Conservation (phyloP, 164 flowering plant species). For the Chloranthus sessilifolius region DNA sequence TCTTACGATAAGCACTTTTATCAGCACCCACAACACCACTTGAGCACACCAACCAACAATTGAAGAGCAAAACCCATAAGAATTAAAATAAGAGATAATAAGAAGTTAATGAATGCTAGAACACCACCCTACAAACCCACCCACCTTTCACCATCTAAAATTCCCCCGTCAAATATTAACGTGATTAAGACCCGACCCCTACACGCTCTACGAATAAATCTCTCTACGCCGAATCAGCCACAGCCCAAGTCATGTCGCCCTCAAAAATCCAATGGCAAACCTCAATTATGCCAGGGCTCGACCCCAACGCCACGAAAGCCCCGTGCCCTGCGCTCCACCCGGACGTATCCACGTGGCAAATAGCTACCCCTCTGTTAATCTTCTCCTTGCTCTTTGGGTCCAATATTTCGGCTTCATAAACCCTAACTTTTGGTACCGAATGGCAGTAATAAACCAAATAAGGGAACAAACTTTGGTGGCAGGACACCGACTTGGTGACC, state of each 20-base stretch:
- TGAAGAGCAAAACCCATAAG: too few species aligned
- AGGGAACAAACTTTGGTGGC: constrained; percentile 85
- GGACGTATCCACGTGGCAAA: constrained; percentile 86
- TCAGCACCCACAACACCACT: too few species aligned
- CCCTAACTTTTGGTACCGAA: constrained; percentile 78
- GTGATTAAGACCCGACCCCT: too few species aligned
- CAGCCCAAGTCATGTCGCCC: constrained; percentile 33
- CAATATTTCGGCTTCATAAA: constrained; percentile 69
- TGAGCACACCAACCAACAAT: too few species aligned
- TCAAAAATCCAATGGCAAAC: constrained; percentile 42
- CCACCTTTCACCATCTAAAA: too few species aligned
- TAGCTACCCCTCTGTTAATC: constrained; percentile 77
- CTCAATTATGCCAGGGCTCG: constrained; percentile 62
- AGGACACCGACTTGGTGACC: constrained; percentile 69
- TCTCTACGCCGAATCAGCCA: constrained; percentile 16
- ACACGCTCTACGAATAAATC: too few species aligned
- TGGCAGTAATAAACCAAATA: constrained; percentile 83
- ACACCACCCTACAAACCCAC: too few species aligned
- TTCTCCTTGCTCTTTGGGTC: constrained; percentile 31
- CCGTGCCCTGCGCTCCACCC: constrained; percentile 73
- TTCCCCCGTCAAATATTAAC: too few species aligned
- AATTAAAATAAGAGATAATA: too few species aligned
- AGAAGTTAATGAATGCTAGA: too few species aligned
- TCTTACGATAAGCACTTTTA: too few species aligned
- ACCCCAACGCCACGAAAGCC: constrained; percentile 71